A percentile compares a stretch with the other conserved stretches of the same genome.
phyloP scores from a whole-genome alignment of 306 rosid species.

The Senna tora region DNA sequence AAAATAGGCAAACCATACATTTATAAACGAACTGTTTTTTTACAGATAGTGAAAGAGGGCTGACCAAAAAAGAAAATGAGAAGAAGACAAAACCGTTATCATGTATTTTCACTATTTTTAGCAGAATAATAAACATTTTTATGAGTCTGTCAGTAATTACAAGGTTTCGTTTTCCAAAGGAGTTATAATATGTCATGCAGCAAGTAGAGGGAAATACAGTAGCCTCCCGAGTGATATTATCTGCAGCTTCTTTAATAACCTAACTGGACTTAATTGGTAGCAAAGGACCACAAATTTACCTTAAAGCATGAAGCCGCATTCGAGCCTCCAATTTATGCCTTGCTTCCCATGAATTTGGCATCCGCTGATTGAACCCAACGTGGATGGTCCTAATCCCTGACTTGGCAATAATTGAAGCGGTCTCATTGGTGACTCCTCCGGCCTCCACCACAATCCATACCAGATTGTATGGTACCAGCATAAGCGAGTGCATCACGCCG shows the following conservation, averaged over 20 bases:
- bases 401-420: constrained; percentile 71
- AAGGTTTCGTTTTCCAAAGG: neutral
- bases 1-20: constrained; percentile 40
- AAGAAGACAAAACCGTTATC: neutral
- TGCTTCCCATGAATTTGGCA: constrained; percentile 86
- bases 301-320: constrained; percentile 88
- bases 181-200: neutral
- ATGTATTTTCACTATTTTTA: constrained; percentile 24
- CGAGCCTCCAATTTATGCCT: constrained; percentile 81
- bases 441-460: constrained; percentile 98
- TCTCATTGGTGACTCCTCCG: constrained; percentile 84
- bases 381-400: constrained; percentile 77
- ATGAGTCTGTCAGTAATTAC: neutral
- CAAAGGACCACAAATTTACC: constrained; percentile 44
- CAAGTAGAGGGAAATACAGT: neutral
- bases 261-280: constrained; percentile 23
- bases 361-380: constrained; percentile 60
- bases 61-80: neutral
- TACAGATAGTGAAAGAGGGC: neutral
- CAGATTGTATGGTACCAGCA: constrained; percentile 83
- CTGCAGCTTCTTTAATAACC: constrained; percentile 9
- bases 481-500: constrained; percentile 92
- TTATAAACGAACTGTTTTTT: constrained; percentile 19
- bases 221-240: neutral
- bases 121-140: neutral